Conservation (phyloP, 805 yeast species). For the Wickerhamomyces bovis region DNA sequence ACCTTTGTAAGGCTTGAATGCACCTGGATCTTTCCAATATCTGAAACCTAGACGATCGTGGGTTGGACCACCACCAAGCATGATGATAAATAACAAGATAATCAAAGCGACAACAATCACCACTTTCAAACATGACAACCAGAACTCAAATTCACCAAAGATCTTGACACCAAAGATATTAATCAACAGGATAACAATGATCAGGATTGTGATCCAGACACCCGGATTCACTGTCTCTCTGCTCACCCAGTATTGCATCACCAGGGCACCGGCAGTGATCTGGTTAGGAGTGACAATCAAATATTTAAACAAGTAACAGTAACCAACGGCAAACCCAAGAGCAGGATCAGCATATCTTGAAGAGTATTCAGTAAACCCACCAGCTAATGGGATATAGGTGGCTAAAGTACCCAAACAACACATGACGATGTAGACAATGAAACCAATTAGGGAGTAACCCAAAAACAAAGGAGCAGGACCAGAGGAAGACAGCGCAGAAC, state of each 20-base stretch:
- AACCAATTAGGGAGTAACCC: constrained; percentile 55
- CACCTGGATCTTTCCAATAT: constrained; percentile 64
- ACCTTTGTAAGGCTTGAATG: constrained; percentile 33
- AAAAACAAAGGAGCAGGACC: constrained; percentile 59
- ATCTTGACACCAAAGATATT: constrained; percentile 46
- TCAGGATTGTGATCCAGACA: constrained; percentile 49
- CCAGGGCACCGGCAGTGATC: constrained; percentile 50
- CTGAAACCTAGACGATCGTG: constrained; percentile 68
- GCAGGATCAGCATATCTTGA: constrained; percentile 30
- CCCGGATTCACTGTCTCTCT: constrained; percentile 39
- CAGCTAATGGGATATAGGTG: constrained; percentile 54
- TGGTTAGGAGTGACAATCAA: constrained; percentile 28
- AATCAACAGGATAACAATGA: constrained; percentile 33
- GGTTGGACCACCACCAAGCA: constrained; percentile 71
- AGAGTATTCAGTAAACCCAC: constrained; percentile 58
- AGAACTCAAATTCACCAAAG: constrained; percentile 50
- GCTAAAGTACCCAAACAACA: constrained; percentile 63
- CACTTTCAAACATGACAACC: constrained; percentile 40
- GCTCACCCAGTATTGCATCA: constrained; percentile 40
- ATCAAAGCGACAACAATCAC: constrained; percentile 60
- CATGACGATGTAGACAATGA: constrained; percentile 61
- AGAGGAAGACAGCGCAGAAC: constrained; percentile 58
- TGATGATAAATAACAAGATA: constrained; percentile 51
- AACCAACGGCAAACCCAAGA: constrained; percentile 20
- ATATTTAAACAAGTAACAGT: constrained; percentile 17